phyloP scores from a whole-genome alignment of 495 filamentous ascomycete genomes.

The Recurvomyces mirabilis region DNA sequence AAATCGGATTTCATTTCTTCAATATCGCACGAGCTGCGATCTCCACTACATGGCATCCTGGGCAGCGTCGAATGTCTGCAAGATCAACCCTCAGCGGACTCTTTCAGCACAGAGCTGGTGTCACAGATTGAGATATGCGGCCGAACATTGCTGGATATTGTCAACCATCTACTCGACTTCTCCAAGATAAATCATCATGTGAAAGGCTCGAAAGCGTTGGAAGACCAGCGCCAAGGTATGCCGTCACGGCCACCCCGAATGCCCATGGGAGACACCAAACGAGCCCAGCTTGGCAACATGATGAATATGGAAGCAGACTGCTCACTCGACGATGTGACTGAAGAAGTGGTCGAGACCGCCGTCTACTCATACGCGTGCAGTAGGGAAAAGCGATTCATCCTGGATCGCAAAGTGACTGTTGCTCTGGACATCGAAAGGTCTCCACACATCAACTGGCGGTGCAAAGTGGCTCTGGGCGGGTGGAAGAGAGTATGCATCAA shows the following conservation, averaged over 20 bases:
- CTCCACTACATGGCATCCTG: constrained; percentile 24
- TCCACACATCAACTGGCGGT: neutral
- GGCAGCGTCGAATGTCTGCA: constrained; percentile 24
- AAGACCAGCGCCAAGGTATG: too few relatives aligned
- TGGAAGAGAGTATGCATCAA: constrained; percentile 23
- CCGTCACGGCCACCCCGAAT: neutral
- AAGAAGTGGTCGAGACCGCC: constrained; percentile 9
- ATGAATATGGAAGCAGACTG: constrained; percentile 1
- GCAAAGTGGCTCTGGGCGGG: constrained; percentile 1
- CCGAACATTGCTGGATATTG: constrained; percentile 26
- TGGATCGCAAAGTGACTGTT: constrained; percentile 9
- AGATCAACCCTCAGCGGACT: constrained; percentile 17
- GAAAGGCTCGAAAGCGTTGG: neutral
- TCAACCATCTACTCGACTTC: constrained; percentile 26
- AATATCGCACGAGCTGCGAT: constrained; percentile 23
- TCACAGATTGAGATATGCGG: constrained; percentile 24
- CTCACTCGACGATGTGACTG: constrained; percentile 10
- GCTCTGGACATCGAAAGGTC: constrained; percentile 11
- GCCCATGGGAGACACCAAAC: neutral
- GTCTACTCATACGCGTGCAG: constrained; percentile 11
- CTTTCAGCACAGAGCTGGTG: constrained; percentile 20
- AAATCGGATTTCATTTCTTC: constrained; percentile 22
- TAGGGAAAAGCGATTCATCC: neutral
- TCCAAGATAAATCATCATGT: constrained; percentile 20
- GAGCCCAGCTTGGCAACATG: neutral